phyloP scores from a whole-genome alignment of 345 rosid species.

The Tarenaya hassleriana region DNA sequence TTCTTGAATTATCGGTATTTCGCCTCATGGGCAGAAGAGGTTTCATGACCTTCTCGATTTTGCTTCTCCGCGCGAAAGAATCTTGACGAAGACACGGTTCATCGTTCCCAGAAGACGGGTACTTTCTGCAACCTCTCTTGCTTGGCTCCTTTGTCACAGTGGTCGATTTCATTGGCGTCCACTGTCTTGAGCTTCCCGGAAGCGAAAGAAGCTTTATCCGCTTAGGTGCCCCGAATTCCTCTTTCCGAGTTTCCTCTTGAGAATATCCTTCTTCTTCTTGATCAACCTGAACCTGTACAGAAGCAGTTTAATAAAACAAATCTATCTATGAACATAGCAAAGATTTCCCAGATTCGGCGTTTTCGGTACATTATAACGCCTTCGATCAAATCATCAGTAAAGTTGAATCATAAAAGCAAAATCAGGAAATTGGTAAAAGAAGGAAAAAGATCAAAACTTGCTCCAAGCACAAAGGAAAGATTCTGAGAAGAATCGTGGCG shows the following conservation, averaged over 20 bases:
- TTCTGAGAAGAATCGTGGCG: slow-evolving; percentile 33
- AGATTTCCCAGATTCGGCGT: not conserved
- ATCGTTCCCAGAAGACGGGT: too few relatives aligned
- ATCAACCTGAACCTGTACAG: slow-evolving; percentile 33
- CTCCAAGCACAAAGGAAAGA: slow-evolving; percentile 2
- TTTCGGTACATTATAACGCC: too few relatives aligned
- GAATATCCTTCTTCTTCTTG: slow-evolving; percentile 33
- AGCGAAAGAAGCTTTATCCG: slow-evolving; percentile 27
- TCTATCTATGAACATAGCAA: not conserved
- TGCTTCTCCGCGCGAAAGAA: too few relatives aligned
- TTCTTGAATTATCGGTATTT: too few relatives aligned
- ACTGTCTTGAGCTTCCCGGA: slow-evolving; percentile 38
- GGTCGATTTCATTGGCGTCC: slow-evolving; percentile 49
- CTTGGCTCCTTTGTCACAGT: slow-evolving; percentile 39
- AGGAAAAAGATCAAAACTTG: not conserved
- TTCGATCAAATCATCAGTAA: not conserved
- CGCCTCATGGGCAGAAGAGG: too few relatives aligned
- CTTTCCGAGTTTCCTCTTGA: slow-evolving; percentile 26
- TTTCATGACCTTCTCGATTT: too few relatives aligned
- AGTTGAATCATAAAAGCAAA: not conserved
- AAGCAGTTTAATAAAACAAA: slow-evolving; percentile 18
- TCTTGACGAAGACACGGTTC: too few relatives aligned
- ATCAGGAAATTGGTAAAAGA: not conserved
- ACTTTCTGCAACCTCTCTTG: not conserved
- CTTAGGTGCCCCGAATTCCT: slow-evolving; percentile 22